Percentiles rank a stretch among this genome's conserved stretches.
These are phyloP conservation scores for Hypoxylon intermedium DNA, from an alignment of 495 filamentous ascomycete genomes.

Conservation along the genomic window DNA sequence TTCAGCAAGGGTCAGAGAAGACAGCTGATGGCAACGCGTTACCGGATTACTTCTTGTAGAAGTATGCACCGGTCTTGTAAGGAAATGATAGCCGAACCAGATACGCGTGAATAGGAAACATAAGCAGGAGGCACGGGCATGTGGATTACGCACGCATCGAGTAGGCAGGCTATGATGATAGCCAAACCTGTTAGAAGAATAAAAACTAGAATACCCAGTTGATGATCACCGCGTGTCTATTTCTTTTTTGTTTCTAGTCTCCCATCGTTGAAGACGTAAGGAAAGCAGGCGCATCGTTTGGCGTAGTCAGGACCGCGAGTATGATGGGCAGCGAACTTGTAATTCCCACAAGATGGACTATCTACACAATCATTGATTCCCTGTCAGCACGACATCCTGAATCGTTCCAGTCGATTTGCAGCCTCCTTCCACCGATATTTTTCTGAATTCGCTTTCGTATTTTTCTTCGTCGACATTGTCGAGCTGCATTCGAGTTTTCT, in stretches of 20 bases:
- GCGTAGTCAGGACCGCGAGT: slow-evolving; percentile 8
- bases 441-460: slow-evolving; percentile 1
- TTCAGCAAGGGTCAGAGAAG: slow-evolving; percentile 66
- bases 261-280: slow-evolving; percentile 6
- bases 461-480: neutral
- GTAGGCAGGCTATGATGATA: slow-evolving; percentile 11
- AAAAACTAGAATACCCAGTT: slow-evolving; percentile 28
- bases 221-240: slow-evolving; percentile 4
- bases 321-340: slow-evolving; percentile 2
- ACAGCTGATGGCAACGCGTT: slow-evolving; percentile 57
- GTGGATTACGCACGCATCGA: neutral
- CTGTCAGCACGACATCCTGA: slow-evolving; percentile 9
- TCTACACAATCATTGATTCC: slow-evolving; percentile 21
- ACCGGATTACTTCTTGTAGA: slow-evolving; percentile 64
- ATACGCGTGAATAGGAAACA: neutral
- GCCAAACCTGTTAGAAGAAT: slow-evolving; percentile 4
- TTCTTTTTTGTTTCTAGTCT: slow-evolving; percentile 14
- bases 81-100: neutral
- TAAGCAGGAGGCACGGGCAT: too few relatives aligned
- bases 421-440: slow-evolving; percentile 2
- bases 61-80: neutral
- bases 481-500: neutral
- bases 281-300: neutral
- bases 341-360: slow-evolving; percentile 15
- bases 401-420: slow-evolving; percentile 3